Evolutionary conservation across 129 eudicot genomes (phyloP).

Genomic region (Deinandra increscens): DNA sequence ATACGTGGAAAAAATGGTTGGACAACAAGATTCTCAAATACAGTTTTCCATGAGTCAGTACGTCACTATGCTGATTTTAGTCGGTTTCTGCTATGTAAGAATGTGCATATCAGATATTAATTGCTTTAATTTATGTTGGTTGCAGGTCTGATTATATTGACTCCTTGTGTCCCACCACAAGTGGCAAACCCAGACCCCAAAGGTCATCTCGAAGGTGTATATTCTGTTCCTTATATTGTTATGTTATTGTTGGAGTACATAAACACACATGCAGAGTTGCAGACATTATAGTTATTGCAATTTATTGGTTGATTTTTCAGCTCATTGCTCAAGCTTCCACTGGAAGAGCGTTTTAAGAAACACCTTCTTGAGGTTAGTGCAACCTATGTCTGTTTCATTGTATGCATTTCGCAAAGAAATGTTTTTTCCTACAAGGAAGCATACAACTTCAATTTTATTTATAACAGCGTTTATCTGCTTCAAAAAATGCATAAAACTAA

Average conservation of each 20-base stretch:
- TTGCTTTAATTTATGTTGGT: constrained; percentile 26
- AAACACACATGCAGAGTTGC: not conserved
- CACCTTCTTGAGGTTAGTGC: constrained; percentile 65
- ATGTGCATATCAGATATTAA: not conserved
- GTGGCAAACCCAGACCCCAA: constrained; percentile 39
- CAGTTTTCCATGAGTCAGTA: constrained; percentile 72
- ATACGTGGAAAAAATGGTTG: constrained; percentile 54
- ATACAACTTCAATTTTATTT: not conserved
- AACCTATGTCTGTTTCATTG: not conserved
- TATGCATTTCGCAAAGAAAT: constrained; percentile 18
- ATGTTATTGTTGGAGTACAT: not conserved
- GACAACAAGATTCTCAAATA: constrained; percentile 38
- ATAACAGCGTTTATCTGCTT: not conserved
- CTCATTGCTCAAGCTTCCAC: constrained; percentile 53
- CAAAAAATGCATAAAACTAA: not conserved
- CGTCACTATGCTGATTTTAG: constrained; percentile 15
- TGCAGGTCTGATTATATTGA: constrained; percentile 67
- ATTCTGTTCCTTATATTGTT: constrained; percentile 2
- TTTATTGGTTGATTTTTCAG: constrained; percentile 47
- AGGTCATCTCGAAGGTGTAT: constrained; percentile 57
- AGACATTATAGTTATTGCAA: not conserved
- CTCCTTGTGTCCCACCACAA: constrained; percentile 68
- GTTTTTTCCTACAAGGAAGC: not conserved
- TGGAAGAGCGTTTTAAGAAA: constrained; percentile 66
- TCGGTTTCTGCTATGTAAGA: not conserved